Percentiles rank a stretch among this genome's conserved stretches.
These are phyloP conservation scores for Cutaneotrichosporon sp. DNA, from an alignment of 1,284 basidiomycete species.

Conservation along the genomic window DNA sequence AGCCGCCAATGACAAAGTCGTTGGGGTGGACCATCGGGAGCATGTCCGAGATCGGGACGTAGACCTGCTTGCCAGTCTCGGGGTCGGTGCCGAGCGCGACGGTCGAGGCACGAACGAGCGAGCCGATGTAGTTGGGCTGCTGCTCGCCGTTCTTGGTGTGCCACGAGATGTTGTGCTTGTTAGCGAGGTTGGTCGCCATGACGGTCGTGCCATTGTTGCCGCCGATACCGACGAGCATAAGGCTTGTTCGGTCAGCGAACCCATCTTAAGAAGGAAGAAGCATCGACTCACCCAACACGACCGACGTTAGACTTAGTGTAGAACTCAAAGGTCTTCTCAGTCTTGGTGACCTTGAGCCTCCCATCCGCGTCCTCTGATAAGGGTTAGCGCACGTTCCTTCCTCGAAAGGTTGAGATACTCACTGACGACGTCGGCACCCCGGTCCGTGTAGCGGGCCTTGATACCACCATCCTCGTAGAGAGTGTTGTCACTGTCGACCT, in stretches of 20 bases:
- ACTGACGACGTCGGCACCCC: constrained; percentile 68
- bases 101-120: constrained; percentile 85
- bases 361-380: constrained; percentile 59
- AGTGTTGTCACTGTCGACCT: constrained; percentile 80
- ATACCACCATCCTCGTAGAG: constrained; percentile 74
- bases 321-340: constrained; percentile 80
- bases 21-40: constrained; percentile 99
- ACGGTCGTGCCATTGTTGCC: constrained; percentile 98
- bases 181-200: constrained; percentile 91
- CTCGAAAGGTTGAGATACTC: constrained; percentile 23
- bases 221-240: constrained; percentile 95
- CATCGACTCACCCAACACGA: constrained; percentile 77
- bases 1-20: constrained; percentile 94
- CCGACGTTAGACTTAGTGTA: constrained; percentile 82
- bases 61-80: constrained; percentile 80
- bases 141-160: constrained; percentile 89
- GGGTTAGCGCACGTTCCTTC: constrained; percentile 1
- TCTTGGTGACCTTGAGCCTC: constrained; percentile 69
- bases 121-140: constrained; percentile 95
- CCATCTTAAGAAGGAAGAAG: neutral
- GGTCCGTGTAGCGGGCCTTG: constrained; percentile 78
- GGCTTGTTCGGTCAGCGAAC: constrained; percentile 56
- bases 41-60: constrained; percentile 89
- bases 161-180: constrained; percentile 93
- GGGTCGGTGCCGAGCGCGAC: constrained; percentile 86